Evolutionary conservation across 2,329 filamentous ascomycete genomes (phyloP).

Genomic region (Cercospora sp.): DNA sequence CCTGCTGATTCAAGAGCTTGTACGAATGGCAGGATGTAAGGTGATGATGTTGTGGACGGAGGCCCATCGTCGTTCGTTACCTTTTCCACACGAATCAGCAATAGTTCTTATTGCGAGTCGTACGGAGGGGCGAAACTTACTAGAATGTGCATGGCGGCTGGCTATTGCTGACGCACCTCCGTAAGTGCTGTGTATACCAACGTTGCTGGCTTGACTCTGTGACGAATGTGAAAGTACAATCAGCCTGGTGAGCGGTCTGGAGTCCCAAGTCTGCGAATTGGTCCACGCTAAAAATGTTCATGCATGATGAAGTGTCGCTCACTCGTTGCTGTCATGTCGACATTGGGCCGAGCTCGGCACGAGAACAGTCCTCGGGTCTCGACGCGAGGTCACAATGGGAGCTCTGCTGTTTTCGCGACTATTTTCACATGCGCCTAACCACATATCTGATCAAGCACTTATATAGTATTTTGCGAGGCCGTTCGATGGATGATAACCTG

Average conservation of each 20-base stretch:
- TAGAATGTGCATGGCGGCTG: conserved; percentile 10
- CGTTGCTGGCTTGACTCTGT: not conserved
- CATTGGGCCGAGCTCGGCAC: conserved; percentile 6
- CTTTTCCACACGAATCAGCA: conserved; percentile 31
- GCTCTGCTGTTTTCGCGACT: not conserved
- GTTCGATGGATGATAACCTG: not conserved
- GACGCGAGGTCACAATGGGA: not conserved
- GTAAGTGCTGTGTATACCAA: not conserved
- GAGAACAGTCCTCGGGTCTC: not conserved
- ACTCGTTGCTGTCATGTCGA: conserved; percentile 4
- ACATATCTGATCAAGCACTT: not conserved
- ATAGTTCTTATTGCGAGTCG: too few species aligned
- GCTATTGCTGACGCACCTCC: not conserved
- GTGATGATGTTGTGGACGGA: conserved; percentile 52
- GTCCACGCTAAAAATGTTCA: not conserved
- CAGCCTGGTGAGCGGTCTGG: not conserved
- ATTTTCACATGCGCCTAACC: not conserved
- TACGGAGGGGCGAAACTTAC: not conserved
- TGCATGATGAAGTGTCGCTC: not conserved
- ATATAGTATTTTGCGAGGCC: not conserved
- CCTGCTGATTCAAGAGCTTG: conserved; percentile 60
- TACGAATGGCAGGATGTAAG: conserved; percentile 52
- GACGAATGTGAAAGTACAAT: not conserved
- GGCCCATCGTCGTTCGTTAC: conserved; percentile 56
- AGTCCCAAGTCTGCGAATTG: not conserved